These are phyloP conservation scores for Alternaria sp. DNA, from an alignment of 2,329 filamentous ascomycete genomes.

Conservation along the genomic window DNA sequence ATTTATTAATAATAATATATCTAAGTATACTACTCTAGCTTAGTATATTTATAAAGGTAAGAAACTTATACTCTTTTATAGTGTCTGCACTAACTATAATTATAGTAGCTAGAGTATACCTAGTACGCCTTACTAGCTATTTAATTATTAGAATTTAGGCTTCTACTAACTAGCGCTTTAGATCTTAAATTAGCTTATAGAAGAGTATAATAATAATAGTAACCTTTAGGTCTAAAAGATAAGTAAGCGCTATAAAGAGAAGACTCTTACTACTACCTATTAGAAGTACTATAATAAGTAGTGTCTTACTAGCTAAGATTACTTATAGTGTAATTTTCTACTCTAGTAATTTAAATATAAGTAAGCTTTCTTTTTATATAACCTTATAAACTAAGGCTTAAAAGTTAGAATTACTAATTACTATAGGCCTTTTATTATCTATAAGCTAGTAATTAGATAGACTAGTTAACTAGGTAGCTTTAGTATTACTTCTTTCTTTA, in stretches of 20 bases:
- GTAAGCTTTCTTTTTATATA: too few species aligned
- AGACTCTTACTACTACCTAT: slow-evolving; percentile 31
- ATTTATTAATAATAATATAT: slow-evolving; percentile 24
- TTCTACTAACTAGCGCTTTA: not conserved
- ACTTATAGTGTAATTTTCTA: too few species aligned
- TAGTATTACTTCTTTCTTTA: too few species aligned
- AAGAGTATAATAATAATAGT: slow-evolving; percentile 28
- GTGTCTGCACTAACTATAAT: slow-evolving; percentile 19
- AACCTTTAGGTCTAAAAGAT: slow-evolving; percentile 18
- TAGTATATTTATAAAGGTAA: slow-evolving; percentile 12
- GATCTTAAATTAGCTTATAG: slow-evolving; percentile 16
- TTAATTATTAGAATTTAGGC: too few species aligned
- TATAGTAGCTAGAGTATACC: slow-evolving; percentile 16
- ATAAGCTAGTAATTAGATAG: too few species aligned
- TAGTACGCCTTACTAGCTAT: not conserved
- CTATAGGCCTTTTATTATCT: too few species aligned
- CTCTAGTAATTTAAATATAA: too few species aligned
- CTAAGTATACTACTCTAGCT: slow-evolving; percentile 12
- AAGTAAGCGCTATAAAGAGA: slow-evolving; percentile 24
- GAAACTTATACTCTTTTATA: slow-evolving; percentile 8
- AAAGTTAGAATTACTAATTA: too few species aligned
- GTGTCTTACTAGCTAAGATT: too few species aligned
- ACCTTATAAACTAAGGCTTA: too few species aligned
- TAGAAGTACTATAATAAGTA: slow-evolving; percentile 16
- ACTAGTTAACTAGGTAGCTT: too few species aligned